Base-by-base conservation (phyloP, 306 rosid genomes). In the Sicyos edulis region DNA sequence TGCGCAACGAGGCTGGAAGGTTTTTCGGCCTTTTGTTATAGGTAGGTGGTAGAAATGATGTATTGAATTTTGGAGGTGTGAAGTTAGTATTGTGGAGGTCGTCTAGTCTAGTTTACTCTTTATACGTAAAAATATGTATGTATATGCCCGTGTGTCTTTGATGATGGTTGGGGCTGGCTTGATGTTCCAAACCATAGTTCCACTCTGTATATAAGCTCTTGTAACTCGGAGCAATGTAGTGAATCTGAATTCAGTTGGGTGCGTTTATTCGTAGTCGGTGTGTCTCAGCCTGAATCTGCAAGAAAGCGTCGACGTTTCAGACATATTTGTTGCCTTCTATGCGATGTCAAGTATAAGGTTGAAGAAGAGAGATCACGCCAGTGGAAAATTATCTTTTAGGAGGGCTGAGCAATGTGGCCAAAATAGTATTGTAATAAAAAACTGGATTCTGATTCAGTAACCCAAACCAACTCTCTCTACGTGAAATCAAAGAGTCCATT, bases 41-140 rank as follows among this genome's bases (percentile, higher is more conserved):
- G 72, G 56, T 69, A 69, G 73, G 50, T 69, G 73, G 47, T 51
- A 69, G 59, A 26, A 69, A 51, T 69, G 45, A 69, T 69, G 73
- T 69, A 69, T 69, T 69, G 59, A 69, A 69, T 69, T 69, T 49
- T 69, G 73, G 56, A 67, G 20, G 49, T 21, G 56, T 47, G 40
- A 44, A 65, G 71, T 47, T 29, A 59, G 20, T 67, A 32, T 32
- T 32, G 54, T 21, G 72, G 55, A 47, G 54, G 54, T 47, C 16
- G 14, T 9, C 11, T 42, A 42, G 47, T 61, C 0, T 16, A 61
- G 72, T 67, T 55, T 37, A 42, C 54, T 47, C 12, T 45, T 65
- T 51, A 51, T 15, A 67, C 56, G 20, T 67, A 67, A 67, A 47
- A 67, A 44, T 66, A 66, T 66, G 47, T 49, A 49, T 49, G 72